Evolutionary conservation across 495 filamentous ascomycete species (phyloP).

Genomic region (Lineolata rhizophorae): DNA sequence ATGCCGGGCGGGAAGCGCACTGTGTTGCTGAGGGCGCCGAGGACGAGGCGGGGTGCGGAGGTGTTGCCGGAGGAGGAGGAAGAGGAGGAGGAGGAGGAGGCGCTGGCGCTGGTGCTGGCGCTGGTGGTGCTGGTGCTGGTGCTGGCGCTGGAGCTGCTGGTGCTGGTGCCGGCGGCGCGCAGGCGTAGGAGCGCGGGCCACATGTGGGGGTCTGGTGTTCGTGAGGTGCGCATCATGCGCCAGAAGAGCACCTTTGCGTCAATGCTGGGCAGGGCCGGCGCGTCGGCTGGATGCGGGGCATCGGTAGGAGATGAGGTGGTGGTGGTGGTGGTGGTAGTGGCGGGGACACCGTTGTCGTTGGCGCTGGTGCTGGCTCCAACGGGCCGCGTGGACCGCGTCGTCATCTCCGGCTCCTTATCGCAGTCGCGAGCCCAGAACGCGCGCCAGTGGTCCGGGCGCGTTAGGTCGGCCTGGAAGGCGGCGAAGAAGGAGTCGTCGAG

Average conservation of each 20-base stretch:
- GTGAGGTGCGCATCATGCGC: conserved; percentile 69
- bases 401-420: conserved; percentile 3
- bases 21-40: conserved; percentile 79
- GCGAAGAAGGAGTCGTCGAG: conserved; percentile 46
- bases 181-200: conserved; percentile 59
- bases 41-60: conserved; percentile 43
- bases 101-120: no score
- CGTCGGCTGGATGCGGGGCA: conserved; percentile 9
- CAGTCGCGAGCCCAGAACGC: conserved; percentile 24
- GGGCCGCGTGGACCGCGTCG: neutral
- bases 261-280: conserved; percentile 46
- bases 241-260: conserved; percentile 70
- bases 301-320: no score
- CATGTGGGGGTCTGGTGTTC: conserved; percentile 64
- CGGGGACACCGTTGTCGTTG: conserved; percentile 16
- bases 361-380: conserved; percentile 8
- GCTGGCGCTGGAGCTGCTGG: no score
- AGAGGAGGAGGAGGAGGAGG: no score
- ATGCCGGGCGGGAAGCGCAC: conserved; percentile 47
- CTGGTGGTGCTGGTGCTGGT: no score
- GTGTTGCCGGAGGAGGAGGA: no score
- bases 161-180: conserved; percentile 31
- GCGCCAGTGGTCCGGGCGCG: conserved; percentile 40
- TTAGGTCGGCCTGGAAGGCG: conserved; percentile 54
- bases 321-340: no score